Percentiles rank a stretch among this genome's conserved stretches.
Conservation (phyloP, 179 eudicot species). For the Amaranthus tricolor region DNA sequence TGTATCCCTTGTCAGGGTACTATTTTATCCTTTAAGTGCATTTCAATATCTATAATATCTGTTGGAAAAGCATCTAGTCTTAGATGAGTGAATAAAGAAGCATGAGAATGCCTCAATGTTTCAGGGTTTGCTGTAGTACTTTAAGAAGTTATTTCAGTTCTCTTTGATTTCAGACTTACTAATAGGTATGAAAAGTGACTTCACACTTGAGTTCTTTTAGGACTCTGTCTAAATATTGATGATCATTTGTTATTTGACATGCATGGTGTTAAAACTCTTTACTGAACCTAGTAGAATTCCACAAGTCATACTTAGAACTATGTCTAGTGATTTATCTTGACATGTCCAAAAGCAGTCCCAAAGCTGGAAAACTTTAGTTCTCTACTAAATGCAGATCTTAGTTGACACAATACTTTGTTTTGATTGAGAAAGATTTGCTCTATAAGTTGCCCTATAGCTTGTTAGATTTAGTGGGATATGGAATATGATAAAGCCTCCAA, state of each 20-base stretch:
- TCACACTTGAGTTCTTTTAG: neutral
- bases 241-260: neutral
- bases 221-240: neutral
- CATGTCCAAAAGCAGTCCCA: neutral
- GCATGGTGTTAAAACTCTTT: neutral
- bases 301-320: neutral
- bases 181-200: neutral
- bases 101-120: neutral
- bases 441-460: neutral
- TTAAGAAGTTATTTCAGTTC: neutral
- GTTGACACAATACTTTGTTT: neutral
- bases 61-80: neutral
- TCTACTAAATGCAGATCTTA: neutral
- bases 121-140: neutral
- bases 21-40: neutral
- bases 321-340: neutral
- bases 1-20: neutral
- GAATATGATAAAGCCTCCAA: neutral
- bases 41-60: no score
- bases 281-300: neutral
- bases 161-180: neutral
- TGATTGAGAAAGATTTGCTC: neutral
- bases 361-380: neutral
- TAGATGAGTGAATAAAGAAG: neutral
- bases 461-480: neutral